Evolutionary conservation across 106 monocot genomes (phyloP).

Genomic region (Phalaenopsis aphrodite): DNA sequence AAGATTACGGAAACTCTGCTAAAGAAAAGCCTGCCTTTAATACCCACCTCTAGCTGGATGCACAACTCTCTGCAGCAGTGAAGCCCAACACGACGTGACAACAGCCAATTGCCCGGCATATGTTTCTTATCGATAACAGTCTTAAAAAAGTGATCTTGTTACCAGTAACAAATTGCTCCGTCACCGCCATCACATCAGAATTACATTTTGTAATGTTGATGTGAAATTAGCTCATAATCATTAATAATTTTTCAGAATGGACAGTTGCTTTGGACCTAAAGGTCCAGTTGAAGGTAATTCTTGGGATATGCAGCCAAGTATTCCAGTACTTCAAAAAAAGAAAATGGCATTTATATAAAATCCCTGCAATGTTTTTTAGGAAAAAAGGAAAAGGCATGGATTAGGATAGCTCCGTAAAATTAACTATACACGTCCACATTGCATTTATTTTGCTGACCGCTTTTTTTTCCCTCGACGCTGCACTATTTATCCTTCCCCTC

Average conservation of each 20-base stretch:
- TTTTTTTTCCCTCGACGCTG: not conserved
- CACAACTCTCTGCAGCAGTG: no score
- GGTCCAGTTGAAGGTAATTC: not conserved
- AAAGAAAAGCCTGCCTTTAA: not conserved
- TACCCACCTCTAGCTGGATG: not conserved
- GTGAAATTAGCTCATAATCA: no score
- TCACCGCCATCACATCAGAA: no score
- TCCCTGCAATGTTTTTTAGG: not conserved
- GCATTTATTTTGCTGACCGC: not conserved
- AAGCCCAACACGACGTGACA: no score
- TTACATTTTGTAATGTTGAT: no score
- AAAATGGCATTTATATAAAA: not conserved
- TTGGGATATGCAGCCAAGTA: not conserved
- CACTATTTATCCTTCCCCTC: conserved; percentile 9
- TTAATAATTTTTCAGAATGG: not conserved
- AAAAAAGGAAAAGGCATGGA: not conserved
- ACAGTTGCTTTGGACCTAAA: not conserved
- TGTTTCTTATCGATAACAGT: no score
- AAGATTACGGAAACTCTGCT: not conserved
- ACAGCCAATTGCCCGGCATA: no score
- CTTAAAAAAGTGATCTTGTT: no score
- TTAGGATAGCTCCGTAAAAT: not conserved
- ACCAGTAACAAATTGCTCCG: no score
- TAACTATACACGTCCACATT: not conserved
- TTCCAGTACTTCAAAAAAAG: not conserved